A percentile compares a stretch with the other conserved stretches of the same genome.
Evolutionary conservation across 768 basidiomycete species (phyloP).

Genomic region (Boletales sp.): DNA sequence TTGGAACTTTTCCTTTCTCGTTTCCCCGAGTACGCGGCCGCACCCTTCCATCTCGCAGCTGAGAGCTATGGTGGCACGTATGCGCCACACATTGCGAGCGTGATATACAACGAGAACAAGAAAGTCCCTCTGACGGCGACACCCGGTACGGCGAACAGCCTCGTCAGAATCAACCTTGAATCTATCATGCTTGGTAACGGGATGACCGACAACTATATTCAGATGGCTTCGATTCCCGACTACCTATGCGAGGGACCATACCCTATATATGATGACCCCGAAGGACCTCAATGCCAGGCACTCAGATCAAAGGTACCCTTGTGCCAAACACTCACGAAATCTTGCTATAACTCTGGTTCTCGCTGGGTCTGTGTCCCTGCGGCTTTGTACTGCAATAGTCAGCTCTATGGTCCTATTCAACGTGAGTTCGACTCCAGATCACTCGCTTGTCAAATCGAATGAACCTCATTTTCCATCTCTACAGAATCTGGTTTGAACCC

Average conservation of each 20-base stretch:
- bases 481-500: slow-evolving; percentile 76
- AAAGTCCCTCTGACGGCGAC: slow-evolving; percentile 43
- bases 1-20: slow-evolving; percentile 75
- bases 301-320: slow-evolving; percentile 63
- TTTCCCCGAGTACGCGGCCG: slow-evolving; percentile 67
- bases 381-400: slow-evolving; percentile 72
- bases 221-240: slow-evolving; percentile 79
- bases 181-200: slow-evolving; percentile 89
- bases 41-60: slow-evolving; percentile 76
- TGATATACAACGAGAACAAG: slow-evolving; percentile 78
- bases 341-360: slow-evolving; percentile 62
- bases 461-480: neutral
- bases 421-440: slow-evolving; percentile 40
- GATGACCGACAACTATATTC: slow-evolving; percentile 76
- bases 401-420: slow-evolving; percentile 67
- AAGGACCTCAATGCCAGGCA: slow-evolving; percentile 62
- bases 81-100: slow-evolving; percentile 80
- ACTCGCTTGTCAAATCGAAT: neutral
- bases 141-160: slow-evolving; percentile 34
- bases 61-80: slow-evolving; percentile 82
- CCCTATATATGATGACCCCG: slow-evolving; percentile 69
- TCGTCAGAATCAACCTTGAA: slow-evolving; percentile 74
- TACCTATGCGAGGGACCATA: slow-evolving; percentile 82
- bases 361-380: slow-evolving; percentile 73
- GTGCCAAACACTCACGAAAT: slow-evolving; percentile 69